phyloP scores from a whole-genome alignment of 495 filamentous ascomycete genomes.

The Penicillium paxilli region DNA sequence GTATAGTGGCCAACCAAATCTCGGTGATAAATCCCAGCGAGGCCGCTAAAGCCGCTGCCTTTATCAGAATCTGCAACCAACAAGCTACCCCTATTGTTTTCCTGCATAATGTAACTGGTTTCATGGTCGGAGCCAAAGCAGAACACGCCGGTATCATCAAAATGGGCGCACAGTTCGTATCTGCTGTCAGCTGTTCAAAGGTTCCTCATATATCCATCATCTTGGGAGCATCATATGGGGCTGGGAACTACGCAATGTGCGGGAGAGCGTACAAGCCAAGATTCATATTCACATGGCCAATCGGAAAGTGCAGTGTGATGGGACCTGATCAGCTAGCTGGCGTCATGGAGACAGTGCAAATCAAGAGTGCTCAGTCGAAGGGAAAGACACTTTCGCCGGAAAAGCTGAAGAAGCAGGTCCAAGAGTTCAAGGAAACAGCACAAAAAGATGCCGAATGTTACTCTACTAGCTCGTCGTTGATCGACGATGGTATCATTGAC shows the following conservation, averaged over 20 bases:
- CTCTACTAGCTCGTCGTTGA: constrained; percentile 27
- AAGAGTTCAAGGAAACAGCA: constrained; percentile 15
- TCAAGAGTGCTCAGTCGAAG: constrained; percentile 20
- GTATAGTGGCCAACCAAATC: constrained; percentile 33
- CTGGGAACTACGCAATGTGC: constrained; percentile 39
- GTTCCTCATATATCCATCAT: constrained; percentile 36
- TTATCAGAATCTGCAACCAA: constrained; percentile 35
- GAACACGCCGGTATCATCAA: constrained; percentile 36
- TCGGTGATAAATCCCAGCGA: constrained; percentile 32
- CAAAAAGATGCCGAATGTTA: constrained; percentile 28
- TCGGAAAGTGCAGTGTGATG: constrained; percentile 35
- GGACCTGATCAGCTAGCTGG: constrained; percentile 31
- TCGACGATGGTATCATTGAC: constrained; percentile 38
- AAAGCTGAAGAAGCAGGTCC: constrained; percentile 18
- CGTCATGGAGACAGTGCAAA: constrained; percentile 32
- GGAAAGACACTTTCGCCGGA: constrained; percentile 18
- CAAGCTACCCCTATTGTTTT: constrained; percentile 30
- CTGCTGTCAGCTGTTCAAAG: constrained; percentile 29
- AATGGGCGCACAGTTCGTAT: constrained; percentile 31
- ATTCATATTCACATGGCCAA: constrained; percentile 36
- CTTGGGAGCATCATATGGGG: constrained; percentile 34
- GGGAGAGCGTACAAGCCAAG: constrained; percentile 29
- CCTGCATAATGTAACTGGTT: constrained; percentile 37
- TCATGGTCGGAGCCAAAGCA: constrained; percentile 36
- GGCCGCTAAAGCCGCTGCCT: constrained; percentile 27